Base-by-base conservation (phyloP, 768 basidiomycete genomes). In the Russula emetica region DNA sequence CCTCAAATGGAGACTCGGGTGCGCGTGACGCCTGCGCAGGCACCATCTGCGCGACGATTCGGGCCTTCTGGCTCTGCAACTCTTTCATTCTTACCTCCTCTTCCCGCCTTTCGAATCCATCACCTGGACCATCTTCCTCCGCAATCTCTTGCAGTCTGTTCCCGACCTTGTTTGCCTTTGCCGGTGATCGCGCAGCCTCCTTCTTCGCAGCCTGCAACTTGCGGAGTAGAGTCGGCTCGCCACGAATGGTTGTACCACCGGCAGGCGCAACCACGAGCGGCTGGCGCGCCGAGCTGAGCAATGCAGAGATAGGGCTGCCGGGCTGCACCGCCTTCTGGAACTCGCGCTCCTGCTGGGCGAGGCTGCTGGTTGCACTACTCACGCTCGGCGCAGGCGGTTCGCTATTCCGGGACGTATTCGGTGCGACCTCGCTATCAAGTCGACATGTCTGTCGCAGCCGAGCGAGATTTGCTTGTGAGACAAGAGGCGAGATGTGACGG, bases 291-390 rank as follows among this genome's bases (percentile, higher is more conserved):
- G 92, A 94, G 69, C 84, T 88, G 69, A 99, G 82, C 55, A 99
- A 77, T 3, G 92, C 92, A 32, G 92, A 91, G 64, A 99, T 95
- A 0, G 97, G 97, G 66, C 89, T 92, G 49, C 92, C 94, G 7
- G 95, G 96, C 71, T 94, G 92, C 1, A 98, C 92, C 1, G 94
- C 97, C 70, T 89, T 87, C 78, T 90, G 88, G 86, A 98, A 98
- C 74, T 98, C 97, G 73, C 88, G 88, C 82, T 99, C 97, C 72
- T 93, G 91, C 70, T 92, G 83, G 0, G 87, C 87, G 62, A 89
- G 85, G 51, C 80, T 88, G 14, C 82, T 83, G 18, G 82, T 82
- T 59, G 80, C 78, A 54, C 77, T 81, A 71, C 78, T 80, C 49
- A 66, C 68, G 53, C 54, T 62, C 8, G 59, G 30, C 24, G 61